These are phyloP conservation scores for Candida dajiaensis DNA, from an alignment of 805 yeast genomes.

Conservation along the genomic window DNA sequence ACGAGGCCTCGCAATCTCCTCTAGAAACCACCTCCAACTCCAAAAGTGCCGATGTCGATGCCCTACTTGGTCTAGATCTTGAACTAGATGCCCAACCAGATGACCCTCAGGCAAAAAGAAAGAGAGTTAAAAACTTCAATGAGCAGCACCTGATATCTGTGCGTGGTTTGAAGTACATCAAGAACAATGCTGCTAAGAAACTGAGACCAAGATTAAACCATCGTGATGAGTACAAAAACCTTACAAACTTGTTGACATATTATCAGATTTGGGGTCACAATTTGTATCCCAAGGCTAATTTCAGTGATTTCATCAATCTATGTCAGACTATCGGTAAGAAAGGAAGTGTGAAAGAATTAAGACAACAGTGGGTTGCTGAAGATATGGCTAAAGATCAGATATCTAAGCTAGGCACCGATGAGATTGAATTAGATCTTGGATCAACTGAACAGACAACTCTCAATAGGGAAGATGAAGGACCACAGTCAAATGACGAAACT, in stretches of 20 bases:
- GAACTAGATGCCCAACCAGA: neutral
- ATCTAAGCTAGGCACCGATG: constrained; percentile 1
- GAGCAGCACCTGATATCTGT: constrained; percentile 42
- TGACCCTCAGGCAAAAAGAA: constrained; percentile 2
- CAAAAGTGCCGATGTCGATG: constrained; percentile 4
- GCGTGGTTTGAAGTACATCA: constrained; percentile 54
- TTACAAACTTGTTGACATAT: constrained; percentile 42
- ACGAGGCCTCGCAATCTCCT: neutral
- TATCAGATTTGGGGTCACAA: constrained; percentile 76
- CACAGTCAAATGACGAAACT: neutral
- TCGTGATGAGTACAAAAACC: constrained; percentile 43
- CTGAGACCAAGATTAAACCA: constrained; percentile 21
- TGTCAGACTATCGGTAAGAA: constrained; percentile 44
- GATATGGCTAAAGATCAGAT: constrained; percentile 26
- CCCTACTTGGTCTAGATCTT: constrained; percentile 11
- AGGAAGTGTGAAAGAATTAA: constrained; percentile 34
- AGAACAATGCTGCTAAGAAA: constrained; percentile 27
- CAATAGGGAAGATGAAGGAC: neutral
- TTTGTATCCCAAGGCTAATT: constrained; percentile 74
- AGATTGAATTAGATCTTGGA: neutral
- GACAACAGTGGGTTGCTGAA: constrained; percentile 32
- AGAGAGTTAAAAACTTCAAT: constrained; percentile 33
- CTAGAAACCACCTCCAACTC: neutral
- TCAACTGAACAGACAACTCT: neutral
- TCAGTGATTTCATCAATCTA: constrained; percentile 58